Conservation (phyloP, 495 filamentous ascomycete genomes). For the Parathielavia appendiculata region DNA sequence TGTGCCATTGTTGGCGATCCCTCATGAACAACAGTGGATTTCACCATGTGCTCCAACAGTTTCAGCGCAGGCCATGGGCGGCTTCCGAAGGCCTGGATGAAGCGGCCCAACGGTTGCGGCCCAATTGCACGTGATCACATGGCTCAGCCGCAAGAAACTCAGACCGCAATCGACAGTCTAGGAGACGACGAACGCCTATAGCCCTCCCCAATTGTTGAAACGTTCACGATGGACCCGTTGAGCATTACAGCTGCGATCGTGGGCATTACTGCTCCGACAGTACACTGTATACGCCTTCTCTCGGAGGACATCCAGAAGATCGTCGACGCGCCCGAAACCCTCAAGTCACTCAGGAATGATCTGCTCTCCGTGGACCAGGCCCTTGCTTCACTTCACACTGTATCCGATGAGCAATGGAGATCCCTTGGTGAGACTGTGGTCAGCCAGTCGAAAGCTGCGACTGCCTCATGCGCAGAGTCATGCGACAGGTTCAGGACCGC, state of each 20-base stretch:
- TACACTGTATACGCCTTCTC: constrained; percentile 34
- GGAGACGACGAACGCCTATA: not conserved
- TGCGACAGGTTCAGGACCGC: constrained; percentile 35
- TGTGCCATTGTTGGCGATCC: not conserved
- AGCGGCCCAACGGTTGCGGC: not conserved
- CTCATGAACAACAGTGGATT: not conserved
- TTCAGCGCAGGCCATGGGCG: not conserved
- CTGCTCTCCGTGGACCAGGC: constrained; percentile 31
- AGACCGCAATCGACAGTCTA: not conserved
- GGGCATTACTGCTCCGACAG: constrained; percentile 27
- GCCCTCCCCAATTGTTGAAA: not conserved
- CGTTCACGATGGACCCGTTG: constrained; percentile 33
- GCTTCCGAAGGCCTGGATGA: not conserved
- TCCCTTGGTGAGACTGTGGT: constrained; percentile 33
- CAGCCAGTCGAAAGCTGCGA: constrained; percentile 29
- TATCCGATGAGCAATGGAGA: constrained; percentile 35
- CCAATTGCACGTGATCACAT: not conserved
- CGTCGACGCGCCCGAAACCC: constrained; percentile 35
- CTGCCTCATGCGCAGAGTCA: constrained; percentile 28
- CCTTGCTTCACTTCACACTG: constrained; percentile 32
- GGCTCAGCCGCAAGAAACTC: not conserved
- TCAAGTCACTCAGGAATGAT: constrained; percentile 32
- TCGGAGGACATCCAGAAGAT: constrained; percentile 37
- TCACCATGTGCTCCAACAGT: not conserved
- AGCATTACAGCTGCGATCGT: constrained; percentile 35